Percentiles rank a stretch among this genome's conserved stretches.
phyloP scores from a whole-genome alignment of 495 filamentous ascomycete species.

The Hypoxylon subgilvum region DNA sequence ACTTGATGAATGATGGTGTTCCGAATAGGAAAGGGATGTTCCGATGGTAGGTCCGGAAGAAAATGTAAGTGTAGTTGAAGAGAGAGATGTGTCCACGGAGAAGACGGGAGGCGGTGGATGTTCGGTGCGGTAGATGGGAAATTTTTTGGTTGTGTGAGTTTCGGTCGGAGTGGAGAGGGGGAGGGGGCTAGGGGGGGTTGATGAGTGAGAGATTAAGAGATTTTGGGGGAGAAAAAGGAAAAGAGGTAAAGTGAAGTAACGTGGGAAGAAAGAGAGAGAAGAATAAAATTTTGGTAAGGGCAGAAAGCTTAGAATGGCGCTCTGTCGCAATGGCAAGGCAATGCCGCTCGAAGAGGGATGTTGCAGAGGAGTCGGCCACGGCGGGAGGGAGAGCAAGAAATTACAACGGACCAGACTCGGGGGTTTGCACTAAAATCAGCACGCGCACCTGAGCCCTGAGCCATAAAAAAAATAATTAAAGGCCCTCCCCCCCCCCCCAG shows the following conservation, averaged over 20 bases:
- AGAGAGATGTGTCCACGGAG: conserved; percentile 39
- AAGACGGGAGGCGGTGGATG: conserved; percentile 43
- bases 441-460: conserved; percentile 37
- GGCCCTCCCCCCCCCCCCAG: too few relatives aligned
- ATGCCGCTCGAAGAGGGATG: conserved; percentile 35
- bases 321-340: too few relatives aligned
- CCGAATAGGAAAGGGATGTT: conserved; percentile 25
- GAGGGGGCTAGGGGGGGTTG: conserved; percentile 21
- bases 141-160: conserved; percentile 33
- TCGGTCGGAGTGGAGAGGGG: conserved; percentile 37
- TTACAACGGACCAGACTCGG: conserved; percentile 39
- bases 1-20: conserved; percentile 3
- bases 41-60: conserved; percentile 38
- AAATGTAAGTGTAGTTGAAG: conserved; percentile 20
- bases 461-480: too few relatives aligned
- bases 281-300: conserved; percentile 7
- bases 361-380: conserved; percentile 35
- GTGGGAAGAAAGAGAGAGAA: neutral
- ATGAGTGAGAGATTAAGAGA: conserved; percentile 25
- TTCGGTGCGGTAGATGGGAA: conserved; percentile 44
- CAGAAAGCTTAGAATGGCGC: conserved; percentile 27
- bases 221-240: too few relatives aligned
- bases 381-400: conserved; percentile 36
- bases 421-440: conserved; percentile 41
- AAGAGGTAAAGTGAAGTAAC: conserved; percentile 6